A percentile compares a stretch with the other conserved stretches of the same genome.
phyloP scores from a whole-genome alignment of 2,329 filamentous ascomycete genomes.

The Rugonectria rugulosa region DNA sequence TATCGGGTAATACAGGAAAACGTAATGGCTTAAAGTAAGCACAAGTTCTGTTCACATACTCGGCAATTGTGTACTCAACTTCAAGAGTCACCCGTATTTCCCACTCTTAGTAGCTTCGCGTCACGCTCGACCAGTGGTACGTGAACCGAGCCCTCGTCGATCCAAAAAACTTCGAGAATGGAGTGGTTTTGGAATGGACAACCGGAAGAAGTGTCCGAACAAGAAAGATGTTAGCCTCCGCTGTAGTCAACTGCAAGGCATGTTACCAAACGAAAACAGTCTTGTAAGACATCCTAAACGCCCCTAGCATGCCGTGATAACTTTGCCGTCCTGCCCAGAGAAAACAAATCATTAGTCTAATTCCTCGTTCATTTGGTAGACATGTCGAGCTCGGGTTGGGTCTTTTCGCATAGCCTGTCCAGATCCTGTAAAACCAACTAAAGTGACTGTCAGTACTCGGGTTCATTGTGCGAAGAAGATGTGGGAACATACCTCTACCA shows the following conservation, averaged over 20 bases:
- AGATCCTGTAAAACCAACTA: slow-evolving; percentile 95
- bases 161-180: slow-evolving; percentile 34
- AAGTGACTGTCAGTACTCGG: slow-evolving; percentile 28
- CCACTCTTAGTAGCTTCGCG: slow-evolving; percentile 29
- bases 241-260: slow-evolving; percentile 43
- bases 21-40: background rate
- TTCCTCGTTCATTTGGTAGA: slow-evolving; percentile 81
- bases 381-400: slow-evolving; percentile 79
- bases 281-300: slow-evolving; percentile 37
- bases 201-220: slow-evolving; percentile 35
- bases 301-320: slow-evolving; percentile 31
- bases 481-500: slow-evolving; percentile 73
- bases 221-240: slow-evolving; percentile 53
- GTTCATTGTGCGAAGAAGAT: background rate
- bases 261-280: slow-evolving; percentile 46
- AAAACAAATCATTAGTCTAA: slow-evolving; percentile 64
- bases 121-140: slow-evolving; percentile 29
- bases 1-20: slow-evolving; percentile 11
- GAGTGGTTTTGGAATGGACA: slow-evolving; percentile 22
- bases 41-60: slow-evolving; percentile 26
- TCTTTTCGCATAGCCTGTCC: slow-evolving; percentile 97
- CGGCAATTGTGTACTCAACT: slow-evolving; percentile 29
- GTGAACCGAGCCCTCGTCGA: slow-evolving; percentile 19
- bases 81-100: slow-evolving; percentile 5
- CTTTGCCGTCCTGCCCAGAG: slow-evolving; percentile 37